These are phyloP conservation scores for Taphrina betulina DNA, from an alignment of 1,139 yeast genomes.

Conservation along the genomic window DNA sequence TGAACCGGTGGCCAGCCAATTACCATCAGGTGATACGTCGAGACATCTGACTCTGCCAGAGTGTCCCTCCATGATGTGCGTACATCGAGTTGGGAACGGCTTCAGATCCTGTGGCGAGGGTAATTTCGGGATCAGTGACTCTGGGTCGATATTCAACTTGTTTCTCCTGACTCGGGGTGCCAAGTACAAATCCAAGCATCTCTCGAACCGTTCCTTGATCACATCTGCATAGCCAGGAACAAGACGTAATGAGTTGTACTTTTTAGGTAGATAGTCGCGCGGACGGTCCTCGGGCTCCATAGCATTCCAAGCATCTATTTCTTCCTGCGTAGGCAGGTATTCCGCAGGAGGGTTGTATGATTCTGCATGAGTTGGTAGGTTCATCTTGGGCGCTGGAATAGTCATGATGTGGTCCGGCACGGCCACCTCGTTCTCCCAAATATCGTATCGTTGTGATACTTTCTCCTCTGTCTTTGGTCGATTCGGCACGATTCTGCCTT, in stretches of 20 bases:
- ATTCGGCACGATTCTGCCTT: conserved; percentile 86
- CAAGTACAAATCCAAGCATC: conserved; percentile 86
- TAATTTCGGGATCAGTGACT: conserved; percentile 87
- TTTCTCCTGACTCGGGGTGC: conserved; percentile 96
- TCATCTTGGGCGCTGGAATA: conserved; percentile 87
- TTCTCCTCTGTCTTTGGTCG: conserved; percentile 51
- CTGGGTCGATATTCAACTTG: conserved; percentile 89
- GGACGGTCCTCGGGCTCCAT: conserved; percentile 70
- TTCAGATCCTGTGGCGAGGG: conserved; percentile 96
- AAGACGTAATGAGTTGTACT: conserved; percentile 74
- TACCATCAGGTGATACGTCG: conserved; percentile 83
- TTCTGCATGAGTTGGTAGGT: conserved; percentile 96
- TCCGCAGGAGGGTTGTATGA: conserved; percentile 97
- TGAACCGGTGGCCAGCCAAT: conserved; percentile 96
- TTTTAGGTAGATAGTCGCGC: conserved; percentile 65
- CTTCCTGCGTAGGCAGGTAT: conserved; percentile 77
- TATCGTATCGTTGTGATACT: conserved; percentile 54
- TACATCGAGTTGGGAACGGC: conserved; percentile 95
- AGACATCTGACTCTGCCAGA: conserved; percentile 75
- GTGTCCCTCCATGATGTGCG: conserved; percentile 83
- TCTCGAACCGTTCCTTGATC: conserved; percentile 86
- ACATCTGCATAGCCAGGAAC: conserved; percentile 91
- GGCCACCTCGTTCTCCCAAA: conserved; percentile 69
- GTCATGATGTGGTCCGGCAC: conserved; percentile 76
- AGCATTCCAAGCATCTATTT: conserved; percentile 67